Base-by-base conservation (phyloP, 768 basidiomycete species). In the Grammothele lineata region DNA sequence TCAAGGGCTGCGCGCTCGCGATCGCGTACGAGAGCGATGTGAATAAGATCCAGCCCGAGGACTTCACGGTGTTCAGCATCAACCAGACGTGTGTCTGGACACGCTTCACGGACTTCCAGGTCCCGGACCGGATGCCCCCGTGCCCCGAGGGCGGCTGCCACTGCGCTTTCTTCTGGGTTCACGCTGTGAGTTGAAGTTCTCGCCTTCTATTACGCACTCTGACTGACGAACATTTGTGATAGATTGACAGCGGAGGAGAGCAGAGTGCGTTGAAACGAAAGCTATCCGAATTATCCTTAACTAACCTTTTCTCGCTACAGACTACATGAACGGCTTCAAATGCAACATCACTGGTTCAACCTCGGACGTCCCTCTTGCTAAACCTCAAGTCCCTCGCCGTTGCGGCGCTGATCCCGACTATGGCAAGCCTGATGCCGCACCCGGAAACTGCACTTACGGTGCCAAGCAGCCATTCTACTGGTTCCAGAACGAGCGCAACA, bases 11-110 rank as follows among this genome's bases (percentile, higher is more conserved):
- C 58, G 78, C 76, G 0, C 67, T 92, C 25, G 85, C 78, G 0
- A 89, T 92, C 53, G 76, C 84, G n/a, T 89, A 92, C 68, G 81
- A 85, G 61, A 76, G 64, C 53, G 70, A 88, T 54, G 77, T 72
- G 1, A 65, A 61, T 0, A 54, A 72, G 0, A 75, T 90, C 6
- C 63, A 80, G 56, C 85, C 85, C 0, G 76, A 72, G 36, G 85
- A 88, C 64, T 83, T 89, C 57, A 75, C 80, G 0, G 68, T 89
- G 10, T 88, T 89, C 62, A 83, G 80, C 47, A 75, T 87, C 11
- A 87, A 88, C 58, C 81, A 84, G 39, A 83, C 79, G 0, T 87
- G 85, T 52, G 85, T 87, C 0, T 89, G 81, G 82, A 74, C 68
- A 19, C 71, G 84, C 17, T 77, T 79, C 60, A 88, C 83, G 5